Evolutionary conservation across 345 rosid genomes (phyloP).

Genomic region (Arabidopsis suecica): DNA sequence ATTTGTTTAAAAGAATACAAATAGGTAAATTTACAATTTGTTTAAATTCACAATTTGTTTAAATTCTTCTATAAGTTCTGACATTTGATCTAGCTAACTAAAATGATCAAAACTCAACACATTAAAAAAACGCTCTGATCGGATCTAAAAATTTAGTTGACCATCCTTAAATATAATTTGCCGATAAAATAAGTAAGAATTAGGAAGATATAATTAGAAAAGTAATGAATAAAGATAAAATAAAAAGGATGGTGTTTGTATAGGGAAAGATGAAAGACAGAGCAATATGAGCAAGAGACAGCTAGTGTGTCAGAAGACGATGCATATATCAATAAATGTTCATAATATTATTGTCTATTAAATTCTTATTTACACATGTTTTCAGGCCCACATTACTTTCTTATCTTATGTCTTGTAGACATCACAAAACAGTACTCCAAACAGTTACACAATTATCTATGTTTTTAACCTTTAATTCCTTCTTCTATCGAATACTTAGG

Average conservation of each 20-base stretch:
- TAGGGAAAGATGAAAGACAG: constrained; percentile 47
- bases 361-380: neutral
- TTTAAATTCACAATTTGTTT: too few species aligned
- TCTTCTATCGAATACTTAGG: neutral
- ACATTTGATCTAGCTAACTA: neutral
- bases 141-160: constrained; percentile 15
- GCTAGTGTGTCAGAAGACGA: constrained; percentile 50
- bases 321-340: constrained; percentile 33
- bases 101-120: neutral
- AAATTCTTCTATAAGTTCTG: too few species aligned
- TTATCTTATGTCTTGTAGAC: constrained; percentile 25
- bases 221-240: constrained; percentile 33
- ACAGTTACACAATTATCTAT: neutral
- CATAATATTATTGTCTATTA: neutral
- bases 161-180: neutral
- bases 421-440: constrained; percentile 30
- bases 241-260: constrained; percentile 28
- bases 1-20: too few species aligned
- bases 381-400: constrained; percentile 18
- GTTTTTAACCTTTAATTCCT: neutral
- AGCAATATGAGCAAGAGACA: constrained; percentile 43
- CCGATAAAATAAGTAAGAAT: neutral
- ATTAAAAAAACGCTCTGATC: neutral
- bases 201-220: neutral
- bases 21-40: too few species aligned